These are phyloP conservation scores for Zygoascus hellenicus DNA, from an alignment of 1,139 yeast genomes.

Conservation along the genomic window DNA sequence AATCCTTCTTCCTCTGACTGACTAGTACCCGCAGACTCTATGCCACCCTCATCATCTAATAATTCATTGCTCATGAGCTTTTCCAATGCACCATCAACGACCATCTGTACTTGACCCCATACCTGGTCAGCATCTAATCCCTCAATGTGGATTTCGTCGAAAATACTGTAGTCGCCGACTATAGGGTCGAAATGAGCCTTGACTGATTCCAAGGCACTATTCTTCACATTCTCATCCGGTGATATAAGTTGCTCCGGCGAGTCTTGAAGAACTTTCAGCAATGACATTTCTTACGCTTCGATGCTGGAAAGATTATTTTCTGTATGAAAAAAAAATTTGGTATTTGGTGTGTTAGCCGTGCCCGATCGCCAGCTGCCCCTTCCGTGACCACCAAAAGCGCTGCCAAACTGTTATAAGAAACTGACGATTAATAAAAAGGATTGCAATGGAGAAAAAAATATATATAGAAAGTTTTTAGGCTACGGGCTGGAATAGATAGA, in stretches of 20 bases:
- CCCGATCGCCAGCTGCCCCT: no score
- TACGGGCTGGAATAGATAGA: no score
- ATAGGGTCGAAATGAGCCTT: conserved; percentile 62
- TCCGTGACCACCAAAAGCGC: no score
- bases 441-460: no score
- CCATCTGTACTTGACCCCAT: conserved; percentile 87
- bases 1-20: no score
- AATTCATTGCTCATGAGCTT: conserved; percentile 39
- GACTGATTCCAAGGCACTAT: conserved; percentile 38
- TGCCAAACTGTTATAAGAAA: no score
- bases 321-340: conserved; percentile 7
- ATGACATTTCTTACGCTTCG: background rate
- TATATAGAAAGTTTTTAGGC: no score
- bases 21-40: background rate
- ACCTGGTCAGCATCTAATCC: conserved; percentile 90
- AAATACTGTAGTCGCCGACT: conserved; percentile 54
- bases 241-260: conserved; percentile 30
- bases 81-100: conserved; percentile 65
- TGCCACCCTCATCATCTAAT: conserved; percentile 12
- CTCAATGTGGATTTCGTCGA: conserved; percentile 77
- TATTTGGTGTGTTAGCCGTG: background rate
- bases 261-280: conserved; percentile 17
- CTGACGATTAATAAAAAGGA: no score
- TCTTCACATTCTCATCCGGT: conserved; percentile 24
- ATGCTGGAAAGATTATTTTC: background rate